Evolutionary conservation across 352 stramenopile genomes (phyloP).

Genomic region (Phytopythium oedochilum): DNA sequence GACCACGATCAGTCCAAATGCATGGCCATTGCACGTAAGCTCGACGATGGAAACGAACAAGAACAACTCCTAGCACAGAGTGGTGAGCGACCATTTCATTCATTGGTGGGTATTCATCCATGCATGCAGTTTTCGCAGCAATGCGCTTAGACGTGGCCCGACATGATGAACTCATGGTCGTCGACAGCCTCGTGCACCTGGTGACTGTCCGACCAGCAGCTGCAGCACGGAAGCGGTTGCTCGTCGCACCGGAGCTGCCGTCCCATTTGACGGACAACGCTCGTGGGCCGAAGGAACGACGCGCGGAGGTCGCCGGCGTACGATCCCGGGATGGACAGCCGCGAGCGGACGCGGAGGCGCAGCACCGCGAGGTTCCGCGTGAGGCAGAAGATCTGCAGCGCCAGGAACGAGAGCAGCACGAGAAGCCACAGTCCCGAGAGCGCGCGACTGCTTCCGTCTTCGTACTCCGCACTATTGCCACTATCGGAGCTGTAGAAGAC

Average conservation of each 20-base stretch:
- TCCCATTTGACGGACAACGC: constrained; percentile 2
- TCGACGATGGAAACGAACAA: too few species aligned
- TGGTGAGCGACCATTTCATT: too few species aligned
- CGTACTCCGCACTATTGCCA: not conserved
- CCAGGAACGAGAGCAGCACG: not conserved
- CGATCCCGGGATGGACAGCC: not conserved
- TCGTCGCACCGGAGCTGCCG: constrained; percentile 1
- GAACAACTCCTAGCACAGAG: too few species aligned
- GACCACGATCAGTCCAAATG: too few species aligned
- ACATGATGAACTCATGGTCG: constrained; percentile 3
- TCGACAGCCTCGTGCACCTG: not conserved
- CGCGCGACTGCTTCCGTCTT: not conserved
- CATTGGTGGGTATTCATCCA: too few species aligned
- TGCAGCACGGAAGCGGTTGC: not conserved
- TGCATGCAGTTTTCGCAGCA: too few species aligned
- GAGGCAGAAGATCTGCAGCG: not conserved
- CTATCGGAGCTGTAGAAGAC: not conserved
- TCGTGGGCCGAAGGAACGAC: not conserved
- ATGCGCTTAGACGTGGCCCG: not conserved
- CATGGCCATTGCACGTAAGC: too few species aligned
- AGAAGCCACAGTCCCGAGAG: constrained; percentile 1
- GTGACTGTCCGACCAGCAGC: not conserved
- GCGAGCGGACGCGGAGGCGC: not conserved
- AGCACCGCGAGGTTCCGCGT: not conserved
- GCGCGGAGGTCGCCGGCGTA: constrained; percentile 6